Evolutionary conservation across 2,329 filamentous ascomycete genomes (phyloP), one percentile per base, ranked within the genome.

Genomic region (Nemania sp.): DNA sequence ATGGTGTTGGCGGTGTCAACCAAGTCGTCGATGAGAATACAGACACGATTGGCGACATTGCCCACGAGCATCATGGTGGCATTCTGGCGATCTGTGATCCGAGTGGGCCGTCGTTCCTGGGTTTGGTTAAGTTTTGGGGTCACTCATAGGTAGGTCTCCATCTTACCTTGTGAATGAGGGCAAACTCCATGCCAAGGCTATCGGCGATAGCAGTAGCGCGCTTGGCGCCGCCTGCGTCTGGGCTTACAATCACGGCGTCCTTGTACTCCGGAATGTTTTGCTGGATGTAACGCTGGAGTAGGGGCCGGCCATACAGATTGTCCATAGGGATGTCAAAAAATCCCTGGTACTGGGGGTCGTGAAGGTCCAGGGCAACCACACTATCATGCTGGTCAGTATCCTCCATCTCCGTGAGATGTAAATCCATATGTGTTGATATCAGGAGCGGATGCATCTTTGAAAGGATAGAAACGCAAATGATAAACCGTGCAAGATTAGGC

Each of bases 321-420:
- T 99, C 96, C 64, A 99, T 96, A 2, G 96, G 96, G 66, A 98
- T 97, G 78, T 99, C 95, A 78, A 99, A 98, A 85, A 98, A 99
- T 62, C 96, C 96, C 81, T 99, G 96, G 78, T 98, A 98, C 81
- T 99, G 94, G 49, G 93, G 92, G 80, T 98, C 95, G 79, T 96
- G 93, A 60, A 99, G 87, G 78, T 99, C 96, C 92, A 99, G 97
- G 35, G 95, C 98, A 79, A 98, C 98, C 78, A 97, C 91, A 68
- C 77, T 79, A 64, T 47, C 7, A n/a, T 55, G 59, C 35, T 52
- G 22, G 73, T 79, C 74, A 79, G 77, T 70, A 35, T 71, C 62
- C 26, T 67, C 60, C 55, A 69, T 56, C 54, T 58, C 60, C 45
- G 52, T 45, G 61, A 66, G 62, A 63, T 62, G 43, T 29, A 58